These are phyloP conservation scores for Cryptococcus floricola DNA, from an alignment of 1,284 basidiomycete species.

Conservation along the genomic window DNA sequence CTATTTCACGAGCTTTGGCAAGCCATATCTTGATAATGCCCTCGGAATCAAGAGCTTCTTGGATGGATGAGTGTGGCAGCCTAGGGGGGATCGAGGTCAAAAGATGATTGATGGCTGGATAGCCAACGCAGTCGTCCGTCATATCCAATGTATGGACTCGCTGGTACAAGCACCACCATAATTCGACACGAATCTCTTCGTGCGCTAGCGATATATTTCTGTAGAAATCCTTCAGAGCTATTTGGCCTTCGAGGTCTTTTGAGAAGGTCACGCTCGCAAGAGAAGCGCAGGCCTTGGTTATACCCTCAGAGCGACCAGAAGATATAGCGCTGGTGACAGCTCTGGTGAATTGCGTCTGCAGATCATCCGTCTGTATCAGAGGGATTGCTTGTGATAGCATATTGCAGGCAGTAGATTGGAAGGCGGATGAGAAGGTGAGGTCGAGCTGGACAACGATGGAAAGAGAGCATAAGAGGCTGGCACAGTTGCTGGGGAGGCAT, in stretches of 20 bases:
- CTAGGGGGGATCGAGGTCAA: constrained; percentile 12
- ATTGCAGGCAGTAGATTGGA: constrained; percentile 7
- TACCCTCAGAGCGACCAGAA: constrained; percentile 2
- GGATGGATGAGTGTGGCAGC: constrained; percentile 2
- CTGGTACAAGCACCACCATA: constrained; percentile 25
- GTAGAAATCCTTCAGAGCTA: constrained; percentile 8
- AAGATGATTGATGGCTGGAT: constrained; percentile 8
- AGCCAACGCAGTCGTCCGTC: constrained; percentile 1
- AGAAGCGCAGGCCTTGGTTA: constrained; percentile 14
- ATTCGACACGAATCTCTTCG: constrained; percentile 13
- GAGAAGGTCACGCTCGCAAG: constrained; percentile 8
- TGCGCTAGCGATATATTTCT: constrained; percentile 5
- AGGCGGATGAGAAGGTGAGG: constrained; percentile 12
- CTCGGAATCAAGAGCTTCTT: neutral
- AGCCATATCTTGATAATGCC: constrained; percentile 6
- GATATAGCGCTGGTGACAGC: constrained; percentile 3
- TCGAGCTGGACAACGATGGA: constrained; percentile 12
- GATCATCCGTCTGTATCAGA: neutral
- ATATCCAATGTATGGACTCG: neutral
- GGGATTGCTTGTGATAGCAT: constrained; percentile 15
- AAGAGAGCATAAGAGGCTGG: constrained; percentile 16
- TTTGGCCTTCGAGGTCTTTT: constrained; percentile 7
- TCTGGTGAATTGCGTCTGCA: constrained; percentile 13
- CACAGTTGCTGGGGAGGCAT: constrained; percentile 13
- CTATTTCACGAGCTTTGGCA: neutral